Evolutionary conservation across 192 early-diverging fungal genomes (phyloP).

Genomic region (Mortierella claussenii): DNA sequence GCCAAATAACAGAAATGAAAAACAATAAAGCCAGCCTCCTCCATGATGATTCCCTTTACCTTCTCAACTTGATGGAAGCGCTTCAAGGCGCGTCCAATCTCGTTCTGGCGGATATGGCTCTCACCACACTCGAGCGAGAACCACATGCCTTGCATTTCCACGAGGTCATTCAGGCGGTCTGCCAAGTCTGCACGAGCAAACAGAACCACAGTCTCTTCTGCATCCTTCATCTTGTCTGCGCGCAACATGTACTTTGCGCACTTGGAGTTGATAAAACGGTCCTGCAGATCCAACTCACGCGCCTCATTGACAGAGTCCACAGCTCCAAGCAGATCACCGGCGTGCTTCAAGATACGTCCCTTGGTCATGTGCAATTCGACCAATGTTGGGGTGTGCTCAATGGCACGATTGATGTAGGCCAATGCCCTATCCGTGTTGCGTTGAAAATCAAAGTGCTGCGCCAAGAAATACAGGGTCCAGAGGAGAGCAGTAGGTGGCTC

Average conservation of each 20-base stretch:
- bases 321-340: slow-evolving; percentile 78
- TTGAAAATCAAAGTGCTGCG: slow-evolving; percentile 88
- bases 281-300: slow-evolving; percentile 90
- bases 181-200: slow-evolving; percentile 79
- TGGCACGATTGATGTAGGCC: slow-evolving; percentile 81
- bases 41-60: no score
- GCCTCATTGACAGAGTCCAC: slow-evolving; percentile 84
- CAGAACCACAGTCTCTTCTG: slow-evolving; percentile 84
- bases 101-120: slow-evolving; percentile 71
- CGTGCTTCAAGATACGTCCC: slow-evolving; percentile 95
- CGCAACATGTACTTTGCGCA: slow-evolving; percentile 94
- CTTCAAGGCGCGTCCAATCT: slow-evolving; percentile 88
- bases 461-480: slow-evolving; percentile 93
- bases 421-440: slow-evolving; percentile 78
- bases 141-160: slow-evolving; percentile 95
- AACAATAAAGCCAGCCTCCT: no score
- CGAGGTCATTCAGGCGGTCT: slow-evolving; percentile 81
- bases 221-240: slow-evolving; percentile 81
- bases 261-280: slow-evolving; percentile 97
- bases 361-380: slow-evolving; percentile 94
- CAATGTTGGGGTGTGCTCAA: slow-evolving; percentile 87
- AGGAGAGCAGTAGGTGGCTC: slow-evolving; percentile 83
- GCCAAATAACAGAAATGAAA: no score
- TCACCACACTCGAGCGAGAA: slow-evolving; percentile 84
- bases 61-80: slow-evolving; percentile 86